Base-by-base conservation (phyloP, 2,329 filamentous ascomycete species). In the Myrmaecium sp. region DNA sequence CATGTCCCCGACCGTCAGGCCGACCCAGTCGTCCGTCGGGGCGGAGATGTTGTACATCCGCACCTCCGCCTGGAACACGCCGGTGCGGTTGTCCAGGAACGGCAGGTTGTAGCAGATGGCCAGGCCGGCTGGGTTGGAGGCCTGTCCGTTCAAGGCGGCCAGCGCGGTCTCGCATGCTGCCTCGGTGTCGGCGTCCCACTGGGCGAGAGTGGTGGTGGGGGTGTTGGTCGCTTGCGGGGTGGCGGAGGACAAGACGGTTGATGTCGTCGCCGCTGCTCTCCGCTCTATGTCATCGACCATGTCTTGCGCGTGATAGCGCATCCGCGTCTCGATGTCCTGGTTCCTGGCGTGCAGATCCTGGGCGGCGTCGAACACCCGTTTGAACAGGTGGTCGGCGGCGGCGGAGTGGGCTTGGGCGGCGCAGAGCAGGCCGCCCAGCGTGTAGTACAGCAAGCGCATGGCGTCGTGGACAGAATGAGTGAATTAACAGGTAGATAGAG, bases 61-160 rank as follows among this genome's bases (percentile, higher is more conserved):
- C 26, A 89, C 51, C 45, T 89, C 80, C 16, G 79, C 78, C 49
- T 78, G 67, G 46, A 89, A 89, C 10, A 70, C 57, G 16, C 79
- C 79, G 1, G 66, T 72, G 4, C 51, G 50, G 38, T 66, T 69
- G 52, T 86, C 66, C 30, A 82, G 62, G 20, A 67, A 69, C 0
- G 74, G 72, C 14, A 91, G 52, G 46, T 89, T 91, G 57, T 86
- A 89, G 63, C 81, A 91, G 25, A 80, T 68, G 31, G 74, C 75
- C 25, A 81, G 67, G 26, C 81, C 81, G 6, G 77, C 75, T 4
- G 77, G 76, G 37, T 84, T 86, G 14, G 66, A 64, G 21, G 71
- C 66, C 32, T 62, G 55, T 7, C 52, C 54, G 9, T 58, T 55
- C 25, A 82, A 58, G 14, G 52, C 46, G 3, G 50, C 46, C 11